Base-by-base conservation (phyloP, 2,329 filamentous ascomycete genomes). In the Cladosporium oxysporum region DNA sequence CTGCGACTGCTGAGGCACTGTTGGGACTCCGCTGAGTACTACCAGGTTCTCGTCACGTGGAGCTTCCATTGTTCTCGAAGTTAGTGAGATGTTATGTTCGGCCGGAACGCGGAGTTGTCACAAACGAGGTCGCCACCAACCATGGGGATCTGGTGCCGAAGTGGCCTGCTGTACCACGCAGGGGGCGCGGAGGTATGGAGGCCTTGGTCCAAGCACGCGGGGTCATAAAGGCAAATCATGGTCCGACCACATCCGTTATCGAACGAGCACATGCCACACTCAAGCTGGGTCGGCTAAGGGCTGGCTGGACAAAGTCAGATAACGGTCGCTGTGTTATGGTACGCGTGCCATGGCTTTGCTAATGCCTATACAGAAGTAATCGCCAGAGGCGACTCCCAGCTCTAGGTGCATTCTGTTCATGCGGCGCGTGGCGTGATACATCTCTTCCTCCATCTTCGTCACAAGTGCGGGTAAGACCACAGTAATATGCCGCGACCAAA, bases 401-500 rank as follows among this genome's bases (percentile, higher is more conserved):
- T 47, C n/a, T 47, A n/a, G 41, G 41, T 21, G 41, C 8, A 47
- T 47, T 21, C 28, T 5, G 12, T 29, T 33, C 52, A 55, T 33
- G 28, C 41, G 10, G 41, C 5, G 41, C 21, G 3, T 57, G 23
- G 47, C 31, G 14, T 18, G 26, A 23, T 29, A 57, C 35, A n/a
- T 5, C 4, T 55, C 12, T 64, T 28, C 26, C 28, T 58, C 14
- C 50, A 14, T 57, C 57, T 37, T 21, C n/a, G 5, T 49, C n/a
- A 55, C 52, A 31, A 55, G 28, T 11, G 31, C 52, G n/a, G 29
- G 16, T 55, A 55, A 53, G 52, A 18, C 31, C 18, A 31, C 52
- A n/a, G 55, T 14, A 52, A 59, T 18, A 65, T 65, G 63, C 63
- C 63, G 41, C 53, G 63, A n/a, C 41, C 63, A 26, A 65, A 65